Base-by-base conservation (phyloP, 2,329 filamentous ascomycete genomes). In the Botryotinia narcissicola region DNA sequence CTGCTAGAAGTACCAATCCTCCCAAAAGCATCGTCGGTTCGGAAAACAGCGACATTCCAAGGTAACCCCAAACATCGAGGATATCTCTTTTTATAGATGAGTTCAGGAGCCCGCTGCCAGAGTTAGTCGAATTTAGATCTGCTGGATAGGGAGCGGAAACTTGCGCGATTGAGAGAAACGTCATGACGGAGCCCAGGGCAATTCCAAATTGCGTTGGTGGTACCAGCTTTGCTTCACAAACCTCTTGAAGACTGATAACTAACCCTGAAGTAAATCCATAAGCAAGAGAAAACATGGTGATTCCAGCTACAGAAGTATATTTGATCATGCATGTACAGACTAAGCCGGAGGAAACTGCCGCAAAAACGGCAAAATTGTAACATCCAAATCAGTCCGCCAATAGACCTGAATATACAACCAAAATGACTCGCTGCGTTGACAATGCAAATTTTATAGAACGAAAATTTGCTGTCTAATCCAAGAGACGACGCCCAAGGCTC, bases 381-480 rank as follows among this genome's bases (percentile, higher is more conserved):
- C 77, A 76, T 1, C 63, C 63, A 29, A 73, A n/a, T 61, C 25
- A 12, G n/a, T 62, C 63, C 1, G 71, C 63, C 4, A 66, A 29
- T 32, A 51, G n/a, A 22, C 42, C 63, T 16, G 63, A 14, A 69
- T 7, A 22, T 42, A 4, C 71, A 42, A 10, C 54, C 71, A 42
- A 73, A 61, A 1, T 67, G n/a, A 46, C 70, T 72, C 10, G 61
- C 71, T n/a, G 48, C 63, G 44, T 73, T 88, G 48, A 89, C 79
- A 40, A 90, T 84, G 0, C 86, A 78, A 32, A 89, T 78, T 20
- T 88, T 80, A 76, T 89, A 88, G 25, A 81, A 80, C 1, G 86
- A 84, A 6, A 89, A 81, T 6, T 80, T 76, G 3, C 78, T 51
- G 73, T 82, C 81, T 81, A 89, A 85, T 60, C 86, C 86, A 61